Percentiles rank a stretch among this genome's conserved stretches.
phyloP scores from a whole-genome alignment of 106 monocot species.

The Triglochin maritima region DNA sequence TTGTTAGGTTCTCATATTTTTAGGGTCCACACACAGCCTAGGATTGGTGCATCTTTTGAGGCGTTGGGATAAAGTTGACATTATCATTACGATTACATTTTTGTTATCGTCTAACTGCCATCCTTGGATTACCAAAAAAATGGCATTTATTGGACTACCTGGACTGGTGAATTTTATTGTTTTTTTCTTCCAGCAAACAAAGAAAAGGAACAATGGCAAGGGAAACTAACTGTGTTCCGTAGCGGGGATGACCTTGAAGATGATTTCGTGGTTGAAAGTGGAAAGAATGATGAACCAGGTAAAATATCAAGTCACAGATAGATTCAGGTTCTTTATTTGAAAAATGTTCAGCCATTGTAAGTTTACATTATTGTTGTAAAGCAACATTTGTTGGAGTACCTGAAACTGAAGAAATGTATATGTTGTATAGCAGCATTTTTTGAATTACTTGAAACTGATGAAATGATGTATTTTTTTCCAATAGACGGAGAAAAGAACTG shows the following conservation, averaged over 20 bases:
- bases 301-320: neutral
- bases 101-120: too few species aligned
- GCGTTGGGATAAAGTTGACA: too few species aligned
- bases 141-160: neutral
- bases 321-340: conserved; percentile 4
- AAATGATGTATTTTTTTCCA: conserved; percentile 16
- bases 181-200: conserved; percentile 25
- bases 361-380: neutral
- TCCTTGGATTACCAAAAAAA: too few species aligned
- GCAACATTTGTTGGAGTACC: too few species aligned
- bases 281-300: conserved; percentile 11
- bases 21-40: too few species aligned
- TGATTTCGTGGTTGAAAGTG: conserved; percentile 41
- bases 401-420: too few species aligned
- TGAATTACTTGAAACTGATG: neutral
- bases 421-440: too few species aligned
- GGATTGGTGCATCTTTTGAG: too few species aligned
- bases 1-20: too few species aligned
- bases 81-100: too few species aligned
- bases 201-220: conserved; percentile 15
- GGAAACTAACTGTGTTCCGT: conserved; percentile 17
- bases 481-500: conserved; percentile 10
- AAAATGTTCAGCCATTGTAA: conserved; percentile 6
- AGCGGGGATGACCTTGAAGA: conserved; percentile 97
- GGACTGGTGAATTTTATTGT: neutral